These are phyloP conservation scores for Caryopteris hybrid DNA, from an alignment of 305 asterid genomes.

Conservation along the genomic window DNA sequence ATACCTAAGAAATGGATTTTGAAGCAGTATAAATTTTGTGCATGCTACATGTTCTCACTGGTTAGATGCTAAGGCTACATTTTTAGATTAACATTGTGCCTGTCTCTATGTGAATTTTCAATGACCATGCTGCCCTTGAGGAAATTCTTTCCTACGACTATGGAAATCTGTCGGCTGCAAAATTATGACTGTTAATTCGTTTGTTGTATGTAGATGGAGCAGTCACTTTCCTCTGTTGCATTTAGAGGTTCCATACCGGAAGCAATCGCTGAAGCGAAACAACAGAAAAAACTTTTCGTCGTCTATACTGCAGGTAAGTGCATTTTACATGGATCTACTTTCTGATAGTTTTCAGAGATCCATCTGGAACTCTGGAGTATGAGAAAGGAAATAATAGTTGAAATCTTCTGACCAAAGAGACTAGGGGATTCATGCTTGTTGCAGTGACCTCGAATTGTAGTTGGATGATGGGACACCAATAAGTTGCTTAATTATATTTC, in stretches of 20 bases:
- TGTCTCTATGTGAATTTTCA: no score
- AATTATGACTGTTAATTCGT: conserved; percentile 6
- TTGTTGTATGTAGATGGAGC: conserved; percentile 60
- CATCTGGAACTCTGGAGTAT: not conserved
- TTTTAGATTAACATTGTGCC: not conserved
- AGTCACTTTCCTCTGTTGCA: conserved; percentile 59
- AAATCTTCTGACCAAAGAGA: not conserved
- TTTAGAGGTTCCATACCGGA: conserved; percentile 73
- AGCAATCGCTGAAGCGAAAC: conserved; percentile 83
- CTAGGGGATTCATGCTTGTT: not conserved
- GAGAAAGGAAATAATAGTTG: not conserved
- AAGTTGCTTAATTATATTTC: not conserved
- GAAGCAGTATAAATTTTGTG: not conserved
- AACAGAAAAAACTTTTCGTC: conserved; percentile 80
- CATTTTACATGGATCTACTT: conserved; percentile 10
- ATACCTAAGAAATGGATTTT: not conserved
- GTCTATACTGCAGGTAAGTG: conserved; percentile 68
- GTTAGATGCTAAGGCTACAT: not conserved
- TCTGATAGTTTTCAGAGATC: not conserved
- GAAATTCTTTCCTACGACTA: no score
- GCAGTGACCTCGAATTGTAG: not conserved
- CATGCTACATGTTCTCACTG: not conserved
- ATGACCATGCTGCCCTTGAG: no score
- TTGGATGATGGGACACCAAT: not conserved
- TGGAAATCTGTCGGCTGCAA: conserved; percentile 1